Conservation (phyloP, 1,139 yeast species). For the Lodderomyces theae region DNA sequence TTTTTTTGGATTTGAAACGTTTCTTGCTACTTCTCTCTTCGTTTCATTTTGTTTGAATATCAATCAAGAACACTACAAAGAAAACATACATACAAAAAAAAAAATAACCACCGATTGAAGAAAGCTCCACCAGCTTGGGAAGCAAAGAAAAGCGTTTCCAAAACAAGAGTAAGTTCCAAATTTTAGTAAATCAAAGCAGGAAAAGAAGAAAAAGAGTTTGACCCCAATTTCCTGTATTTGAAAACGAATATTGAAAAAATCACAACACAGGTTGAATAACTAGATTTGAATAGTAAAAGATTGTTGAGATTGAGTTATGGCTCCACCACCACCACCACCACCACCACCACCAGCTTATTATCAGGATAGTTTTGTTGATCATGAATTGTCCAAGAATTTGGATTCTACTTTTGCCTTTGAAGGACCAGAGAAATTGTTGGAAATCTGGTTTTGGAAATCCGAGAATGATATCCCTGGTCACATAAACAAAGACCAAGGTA, state of each 20-base stretch:
- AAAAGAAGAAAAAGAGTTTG: constrained; percentile 9
- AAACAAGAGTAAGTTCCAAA: constrained; percentile 44
- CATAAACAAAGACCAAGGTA: no score
- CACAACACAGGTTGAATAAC: no score
- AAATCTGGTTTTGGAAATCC: constrained; percentile 74
- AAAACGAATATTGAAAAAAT: background rate
- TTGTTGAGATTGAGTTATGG: no score
- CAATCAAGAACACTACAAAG: constrained; percentile 6
- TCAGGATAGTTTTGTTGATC: constrained; percentile 62
- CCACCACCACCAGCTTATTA: constrained; percentile 39
- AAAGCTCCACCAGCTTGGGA: no score
- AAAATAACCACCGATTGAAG: no score
- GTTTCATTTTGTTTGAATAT: constrained; percentile 28
- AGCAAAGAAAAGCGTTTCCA: no score
- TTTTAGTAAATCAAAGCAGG: constrained; percentile 1
- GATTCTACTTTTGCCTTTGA: constrained; percentile 93
- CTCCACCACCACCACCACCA: constrained; percentile 39
- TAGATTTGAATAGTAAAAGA: no score
- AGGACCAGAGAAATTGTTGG: constrained; percentile 94
- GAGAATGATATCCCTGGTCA: constrained; percentile 37
- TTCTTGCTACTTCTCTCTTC: constrained; percentile 53
- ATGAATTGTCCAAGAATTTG: constrained; percentile 70
- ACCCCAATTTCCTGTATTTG: no score
- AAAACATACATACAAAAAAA: constrained; percentile 1
- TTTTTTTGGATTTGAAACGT: constrained; percentile 34